phyloP scores from a whole-genome alignment of 768 basidiomycete species.

The Boletus reticulatus region DNA sequence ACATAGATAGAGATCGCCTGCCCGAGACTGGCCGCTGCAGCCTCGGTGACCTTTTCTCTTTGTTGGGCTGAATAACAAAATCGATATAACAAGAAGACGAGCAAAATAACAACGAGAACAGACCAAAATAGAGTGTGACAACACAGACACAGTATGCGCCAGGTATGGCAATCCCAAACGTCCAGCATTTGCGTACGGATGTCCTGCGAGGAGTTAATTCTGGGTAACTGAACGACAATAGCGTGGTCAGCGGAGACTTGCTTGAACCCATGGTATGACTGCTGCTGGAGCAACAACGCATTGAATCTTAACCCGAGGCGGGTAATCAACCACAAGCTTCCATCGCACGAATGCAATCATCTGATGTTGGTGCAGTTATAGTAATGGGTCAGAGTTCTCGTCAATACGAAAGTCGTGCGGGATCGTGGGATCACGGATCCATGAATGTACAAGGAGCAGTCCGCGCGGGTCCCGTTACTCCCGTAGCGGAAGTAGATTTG shows the following conservation, averaged over 20 bases:
- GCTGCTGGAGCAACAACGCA: background rate
- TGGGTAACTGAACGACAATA: background rate
- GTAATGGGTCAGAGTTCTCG: background rate
- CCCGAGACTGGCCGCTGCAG: no score
- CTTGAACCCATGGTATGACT: background rate
- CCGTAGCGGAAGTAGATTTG: background rate
- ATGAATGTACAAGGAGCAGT: constrained; percentile 1
- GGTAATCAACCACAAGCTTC: constrained; percentile 1
- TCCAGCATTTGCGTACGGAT: constrained; percentile 1
- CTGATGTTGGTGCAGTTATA: background rate
- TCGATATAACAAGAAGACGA: background rate
- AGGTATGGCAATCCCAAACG: background rate
- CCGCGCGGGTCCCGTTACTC: background rate
- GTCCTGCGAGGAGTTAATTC: background rate
- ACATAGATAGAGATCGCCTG: no score
- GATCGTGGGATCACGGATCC: background rate
- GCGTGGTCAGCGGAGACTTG: constrained; percentile 7
- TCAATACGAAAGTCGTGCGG: background rate
- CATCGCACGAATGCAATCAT: background rate
- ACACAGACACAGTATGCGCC: background rate
- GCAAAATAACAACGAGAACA: background rate
- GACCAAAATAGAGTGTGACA: no score
- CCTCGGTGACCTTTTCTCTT: no score
- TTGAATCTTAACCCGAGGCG: constrained; percentile 5
- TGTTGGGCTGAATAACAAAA: no score